Conservation (phyloP, 164 flowering plant genomes). For the Amborella trichopoda region DNA sequence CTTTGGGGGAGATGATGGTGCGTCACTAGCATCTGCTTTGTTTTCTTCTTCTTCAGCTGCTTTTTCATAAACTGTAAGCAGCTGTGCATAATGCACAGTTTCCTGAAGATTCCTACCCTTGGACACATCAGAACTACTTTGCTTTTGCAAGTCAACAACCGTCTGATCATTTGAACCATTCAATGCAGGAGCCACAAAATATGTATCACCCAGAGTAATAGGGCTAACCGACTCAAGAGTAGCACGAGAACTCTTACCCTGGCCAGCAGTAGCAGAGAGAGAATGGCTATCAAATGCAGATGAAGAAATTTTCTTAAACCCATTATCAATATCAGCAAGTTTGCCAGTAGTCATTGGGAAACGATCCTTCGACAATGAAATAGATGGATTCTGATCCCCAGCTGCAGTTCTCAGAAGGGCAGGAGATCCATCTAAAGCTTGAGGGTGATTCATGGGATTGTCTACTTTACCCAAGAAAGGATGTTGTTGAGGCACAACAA, state of each 20-base stretch:
- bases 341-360: slow-evolving; percentile 26
- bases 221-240: slow-evolving; percentile 3
- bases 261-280: slow-evolving; percentile 14
- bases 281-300: too few relatives aligned
- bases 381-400: slow-evolving; percentile 17
- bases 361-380: slow-evolving; percentile 20
- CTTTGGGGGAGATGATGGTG: slow-evolving; percentile 42
- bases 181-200: slow-evolving; percentile 2
- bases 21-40: slow-evolving; percentile 16
- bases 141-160: slow-evolving; percentile 16
- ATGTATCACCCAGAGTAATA: slow-evolving; percentile 4
- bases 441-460: slow-evolving; percentile 19
- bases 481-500: too few relatives aligned
- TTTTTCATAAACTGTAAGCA: slow-evolving; percentile 1
- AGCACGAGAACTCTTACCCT: slow-evolving; percentile 17
- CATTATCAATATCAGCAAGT: slow-evolving; percentile 17
- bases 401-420: slow-evolving; percentile 19
- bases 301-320: too few relatives aligned
- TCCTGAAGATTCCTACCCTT: slow-evolving; percentile 11
- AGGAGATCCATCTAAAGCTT: slow-evolving; percentile 13
- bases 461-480: slow-evolving; percentile 25
- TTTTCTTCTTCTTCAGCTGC: slow-evolving; percentile 34
- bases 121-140: slow-evolving; percentile 15
- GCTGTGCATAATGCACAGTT: slow-evolving; percentile 7
- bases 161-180: slow-evolving; percentile 12